These are phyloP conservation scores for Eucommia ulmoides DNA, from an alignment of 257 asterid species.

Conservation along the genomic window DNA sequence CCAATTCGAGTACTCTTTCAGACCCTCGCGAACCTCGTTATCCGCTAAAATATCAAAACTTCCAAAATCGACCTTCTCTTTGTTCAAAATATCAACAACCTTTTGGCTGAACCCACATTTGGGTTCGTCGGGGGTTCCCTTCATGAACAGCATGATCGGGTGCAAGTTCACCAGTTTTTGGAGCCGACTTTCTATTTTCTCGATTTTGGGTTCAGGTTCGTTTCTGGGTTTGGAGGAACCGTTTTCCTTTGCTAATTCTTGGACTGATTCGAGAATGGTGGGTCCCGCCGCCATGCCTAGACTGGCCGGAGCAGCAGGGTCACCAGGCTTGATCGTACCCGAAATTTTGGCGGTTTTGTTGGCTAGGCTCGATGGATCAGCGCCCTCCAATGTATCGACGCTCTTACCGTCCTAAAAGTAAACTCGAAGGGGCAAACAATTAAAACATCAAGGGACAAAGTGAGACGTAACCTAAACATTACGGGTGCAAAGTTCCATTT, in stretches of 20 bases:
- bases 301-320: slow-evolving; percentile 97
- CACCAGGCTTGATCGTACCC: slow-evolving; percentile 55
- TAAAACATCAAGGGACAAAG: too few species aligned
- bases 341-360: slow-evolving; percentile 94
- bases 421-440: too few species aligned
- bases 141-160: slow-evolving; percentile 83
- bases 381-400: slow-evolving; percentile 87
- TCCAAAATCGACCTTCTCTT: slow-evolving; percentile 71
- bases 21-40: slow-evolving; percentile 73
- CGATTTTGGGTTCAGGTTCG: slow-evolving; percentile 26
- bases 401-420: slow-evolving; percentile 55
- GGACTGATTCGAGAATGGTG: slow-evolving; percentile 63
- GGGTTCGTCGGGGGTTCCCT: slow-evolving; percentile 83
- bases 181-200: slow-evolving; percentile 34
- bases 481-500: too few species aligned
- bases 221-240: slow-evolving; percentile 26
- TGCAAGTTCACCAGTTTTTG: slow-evolving; percentile 62
- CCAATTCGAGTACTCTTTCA: slow-evolving; percentile 89
- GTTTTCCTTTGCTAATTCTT: slow-evolving; percentile 52
- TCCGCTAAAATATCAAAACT: slow-evolving; percentile 78
- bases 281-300: slow-evolving; percentile 98
- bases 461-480: too few species aligned
- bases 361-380: slow-evolving; percentile 91
- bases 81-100: slow-evolving; percentile 72
- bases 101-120: slow-evolving; percentile 88